Evolutionary conservation across 768 basidiomycete genomes (phyloP).

Genomic region (Pulveroboletus sp.): DNA sequence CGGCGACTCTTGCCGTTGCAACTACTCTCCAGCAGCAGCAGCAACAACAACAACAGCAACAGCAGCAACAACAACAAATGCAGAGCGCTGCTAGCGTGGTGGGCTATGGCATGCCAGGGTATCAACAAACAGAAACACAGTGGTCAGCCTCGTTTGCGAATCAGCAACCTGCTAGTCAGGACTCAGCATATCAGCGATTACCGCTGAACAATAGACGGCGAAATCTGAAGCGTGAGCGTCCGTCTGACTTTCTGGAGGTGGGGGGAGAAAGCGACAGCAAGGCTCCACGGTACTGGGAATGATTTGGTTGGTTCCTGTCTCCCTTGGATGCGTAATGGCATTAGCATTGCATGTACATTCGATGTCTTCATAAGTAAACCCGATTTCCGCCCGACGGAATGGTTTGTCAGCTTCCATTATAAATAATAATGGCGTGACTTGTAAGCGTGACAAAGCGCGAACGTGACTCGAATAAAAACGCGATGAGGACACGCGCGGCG

Average conservation of each 20-base stretch:
- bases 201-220: conserved; percentile 78
- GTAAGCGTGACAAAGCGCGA: conserved; percentile 17
- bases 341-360: conserved; percentile 12
- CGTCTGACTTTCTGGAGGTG: conserved; percentile 79
- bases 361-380: conserved; percentile 8
- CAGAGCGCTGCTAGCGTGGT: conserved; percentile 28
- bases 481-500: conserved; percentile 9
- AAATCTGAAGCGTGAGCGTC: conserved; percentile 74
- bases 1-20: conserved; percentile 58
- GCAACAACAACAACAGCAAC: conserved; percentile 54
- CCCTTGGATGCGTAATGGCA: conserved; percentile 3
- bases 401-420: conserved; percentile 3
- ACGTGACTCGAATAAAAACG: conserved; percentile 22
- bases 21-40: conserved; percentile 53
- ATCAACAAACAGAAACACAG: conserved; percentile 33
- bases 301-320: conserved; percentile 1
- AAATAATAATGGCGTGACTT: conserved; percentile 10
- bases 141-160: conserved; percentile 52
- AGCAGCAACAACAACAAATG: conserved; percentile 42
- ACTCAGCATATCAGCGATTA: conserved; percentile 83
- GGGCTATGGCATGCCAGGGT: conserved; percentile 42
- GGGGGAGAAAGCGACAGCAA: conserved; percentile 61
- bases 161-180: conserved; percentile 63
- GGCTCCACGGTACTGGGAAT: conserved; percentile 76
- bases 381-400: not conserved